A percentile compares a stretch with the other conserved stretches of the same genome.
Evolutionary conservation across 164 flowering plant species (phyloP).

Genomic region (Dillenia turbinata): DNA sequence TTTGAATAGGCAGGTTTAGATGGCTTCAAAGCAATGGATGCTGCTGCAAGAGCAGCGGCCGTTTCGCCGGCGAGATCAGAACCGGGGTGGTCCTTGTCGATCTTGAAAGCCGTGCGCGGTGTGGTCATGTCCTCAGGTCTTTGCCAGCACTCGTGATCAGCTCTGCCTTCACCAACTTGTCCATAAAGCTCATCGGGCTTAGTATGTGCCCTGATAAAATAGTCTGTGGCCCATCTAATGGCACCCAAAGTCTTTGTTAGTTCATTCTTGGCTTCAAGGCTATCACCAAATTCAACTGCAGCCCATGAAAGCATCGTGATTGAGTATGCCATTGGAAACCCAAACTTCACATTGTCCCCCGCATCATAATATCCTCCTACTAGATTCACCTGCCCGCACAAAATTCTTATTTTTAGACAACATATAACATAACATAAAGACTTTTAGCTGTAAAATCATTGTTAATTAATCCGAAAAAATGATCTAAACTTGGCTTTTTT

Average conservation of each 20-base stretch:
- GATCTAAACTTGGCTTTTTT: no score
- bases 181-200: conserved; percentile 40
- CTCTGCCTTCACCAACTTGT: conserved; percentile 61
- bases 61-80: conserved; percentile 76
- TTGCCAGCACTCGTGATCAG: conserved; percentile 73
- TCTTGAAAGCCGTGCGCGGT: conserved; percentile 35
- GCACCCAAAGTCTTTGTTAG: conserved; percentile 27
- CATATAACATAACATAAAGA: no score
- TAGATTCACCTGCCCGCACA: conserved; percentile 31
- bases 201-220: conserved; percentile 48
- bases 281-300: conserved; percentile 19
- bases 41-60: conserved; percentile 75
- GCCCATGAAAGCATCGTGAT: conserved; percentile 54
- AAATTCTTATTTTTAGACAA: no score
- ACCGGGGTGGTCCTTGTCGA: conserved; percentile 52
- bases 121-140: conserved; percentile 83
- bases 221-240: conserved; percentile 53
- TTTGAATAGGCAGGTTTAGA: conserved; percentile 31
- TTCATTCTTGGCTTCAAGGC: conserved; percentile 21
- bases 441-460: no score
- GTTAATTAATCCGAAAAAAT: no score
- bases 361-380: conserved; percentile 58
- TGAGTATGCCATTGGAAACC: conserved; percentile 53
- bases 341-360: conserved; percentile 63
- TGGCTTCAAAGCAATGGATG: conserved; percentile 47